Conservation (phyloP, 345 rosid genomes). For the Aurinia saxatilis region DNA sequence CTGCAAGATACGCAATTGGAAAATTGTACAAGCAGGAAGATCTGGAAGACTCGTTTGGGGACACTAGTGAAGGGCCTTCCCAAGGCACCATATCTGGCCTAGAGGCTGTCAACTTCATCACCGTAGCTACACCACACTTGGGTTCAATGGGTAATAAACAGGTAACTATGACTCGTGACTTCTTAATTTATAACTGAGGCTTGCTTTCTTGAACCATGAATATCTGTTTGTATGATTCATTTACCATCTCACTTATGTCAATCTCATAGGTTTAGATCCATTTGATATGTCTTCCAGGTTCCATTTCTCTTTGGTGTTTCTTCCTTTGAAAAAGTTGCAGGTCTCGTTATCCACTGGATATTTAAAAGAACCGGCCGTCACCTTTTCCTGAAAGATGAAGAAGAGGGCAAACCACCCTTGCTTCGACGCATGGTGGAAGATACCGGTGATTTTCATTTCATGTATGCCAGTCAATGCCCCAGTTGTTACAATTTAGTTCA, state of each 20-base stretch:
- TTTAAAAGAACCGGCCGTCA: conserved; percentile 93
- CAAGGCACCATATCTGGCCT: conserved; percentile 65
- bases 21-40: conserved; percentile 58
- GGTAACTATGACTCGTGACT: too few relatives aligned
- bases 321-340: conserved; percentile 83
- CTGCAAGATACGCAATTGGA: conserved; percentile 92
- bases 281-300: too few relatives aligned
- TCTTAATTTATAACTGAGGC: too few relatives aligned
- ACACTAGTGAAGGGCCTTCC: conserved; percentile 23
- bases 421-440: conserved; percentile 79
- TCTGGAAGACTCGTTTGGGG: conserved; percentile 25
- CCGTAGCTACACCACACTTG: conserved; percentile 96
- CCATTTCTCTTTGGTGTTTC: conserved; percentile 95
- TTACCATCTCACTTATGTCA: not conserved
- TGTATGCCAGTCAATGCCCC: conserved; percentile 54
- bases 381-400: conserved; percentile 84
- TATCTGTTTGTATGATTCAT: not conserved
- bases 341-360: conserved; percentile 80
- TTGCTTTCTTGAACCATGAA: not conserved
- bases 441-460: conserved; percentile 47
- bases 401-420: conserved; percentile 77
- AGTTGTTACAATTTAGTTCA: not conserved
- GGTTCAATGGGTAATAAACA: conserved; percentile 95
- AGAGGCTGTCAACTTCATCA: conserved; percentile 82
- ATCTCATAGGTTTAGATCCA: not conserved